Evolutionary conservation across 2,329 filamentous ascomycete genomes (phyloP), one percentile per base, ranked within the genome.

Genomic region (Macroventuria anomochaeta): DNA sequence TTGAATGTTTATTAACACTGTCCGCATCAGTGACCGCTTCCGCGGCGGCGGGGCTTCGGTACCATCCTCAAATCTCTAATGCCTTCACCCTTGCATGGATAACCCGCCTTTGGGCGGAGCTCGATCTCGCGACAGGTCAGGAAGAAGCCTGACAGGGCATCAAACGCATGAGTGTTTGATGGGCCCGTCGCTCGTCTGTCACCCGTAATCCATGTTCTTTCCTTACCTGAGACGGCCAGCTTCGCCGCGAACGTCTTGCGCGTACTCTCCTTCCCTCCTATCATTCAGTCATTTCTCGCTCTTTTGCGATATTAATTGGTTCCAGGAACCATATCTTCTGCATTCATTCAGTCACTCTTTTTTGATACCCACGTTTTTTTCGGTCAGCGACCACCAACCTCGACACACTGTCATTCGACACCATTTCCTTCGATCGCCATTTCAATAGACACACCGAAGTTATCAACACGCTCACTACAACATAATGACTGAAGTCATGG

Each of bases 131-230:
- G 63, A 66, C 68, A 61, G 61, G 65, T 48, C 59, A 60, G 64
- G 58, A 61, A 54, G 59, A 58, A 48, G 61, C 64, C 59, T 63
- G 63, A 57, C 57, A 40, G 58, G 50, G 62, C 57, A 62, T 59
- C 67, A 75, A 74, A 75, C 72, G 65, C 64, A 63, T 62, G 55
- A 69, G 66, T 63, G 71, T 73, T 74, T 71, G 67, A 71, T 69
- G 62, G 62, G 57, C 59, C 61, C 57, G 56, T 46, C 49, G 53
- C 57, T 57, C 49, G 56, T 55, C 40, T 54, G 59, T 64, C 68
- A 67, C 64, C 67, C 58, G 52, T 64, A 55, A 67, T 59, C 67
- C 70, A 63, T 67, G 66, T 62, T 46, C 50, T 36, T 52, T 65
- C 59, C 63, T 61, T 65, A 64, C 67, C 59, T 71, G 67, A 71